Conservation (phyloP, 805 yeast genomes). For the Pichia deserticola region DNA sequence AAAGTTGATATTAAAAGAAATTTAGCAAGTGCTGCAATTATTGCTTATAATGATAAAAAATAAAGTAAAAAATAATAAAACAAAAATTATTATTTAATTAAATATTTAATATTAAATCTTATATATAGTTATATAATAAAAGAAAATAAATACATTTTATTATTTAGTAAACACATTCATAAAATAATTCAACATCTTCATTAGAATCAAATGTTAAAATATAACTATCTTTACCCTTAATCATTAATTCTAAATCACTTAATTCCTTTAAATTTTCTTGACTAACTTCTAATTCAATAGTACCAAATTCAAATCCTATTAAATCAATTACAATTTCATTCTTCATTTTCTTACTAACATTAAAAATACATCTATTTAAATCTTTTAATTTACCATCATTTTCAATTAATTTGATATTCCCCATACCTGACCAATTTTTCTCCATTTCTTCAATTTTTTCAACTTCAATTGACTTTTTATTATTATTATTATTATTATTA, state of each 20-base stretch:
- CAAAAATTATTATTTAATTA: no score
- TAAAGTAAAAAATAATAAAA: no score
- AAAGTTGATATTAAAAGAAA: constrained; percentile 81
- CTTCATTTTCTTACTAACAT: neutral
- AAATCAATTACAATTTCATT: constrained; percentile 5
- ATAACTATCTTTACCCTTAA: constrained; percentile 4
- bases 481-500: no score
- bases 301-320: constrained; percentile 14
- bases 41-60: constrained; percentile 27
- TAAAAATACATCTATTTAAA: constrained; percentile 12
- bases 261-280: constrained; percentile 1
- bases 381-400: constrained; percentile 5
- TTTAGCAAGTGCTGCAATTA: constrained; percentile 68
- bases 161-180: constrained; percentile 4
- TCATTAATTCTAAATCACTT: constrained; percentile 1
- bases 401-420: constrained; percentile 2
- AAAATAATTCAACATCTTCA: constrained; percentile 1
- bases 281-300: constrained; percentile 1
- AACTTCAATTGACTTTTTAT: neutral
- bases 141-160: no score
- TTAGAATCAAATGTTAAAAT: constrained; percentile 9
- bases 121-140: no score
- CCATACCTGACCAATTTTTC: constrained; percentile 8
- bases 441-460: neutral
- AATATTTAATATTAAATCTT: no score